Base-by-base conservation (phyloP, 1,139 yeast species). In the Yamadazyma sp. region DNA sequence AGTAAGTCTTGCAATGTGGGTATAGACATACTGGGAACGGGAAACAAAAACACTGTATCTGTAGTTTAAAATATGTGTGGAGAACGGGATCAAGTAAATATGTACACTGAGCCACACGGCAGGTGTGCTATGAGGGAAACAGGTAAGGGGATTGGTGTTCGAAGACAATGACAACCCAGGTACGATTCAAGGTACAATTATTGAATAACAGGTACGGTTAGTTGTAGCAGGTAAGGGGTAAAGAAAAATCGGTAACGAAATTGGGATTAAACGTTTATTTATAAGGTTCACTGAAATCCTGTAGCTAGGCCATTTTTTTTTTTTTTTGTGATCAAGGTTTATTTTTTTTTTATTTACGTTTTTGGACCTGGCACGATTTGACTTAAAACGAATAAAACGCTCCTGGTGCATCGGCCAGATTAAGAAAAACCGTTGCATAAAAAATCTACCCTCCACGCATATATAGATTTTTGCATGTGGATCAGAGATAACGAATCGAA, bases 1-100 rank as follows among this genome's bases (percentile, higher is more conserved):
- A 53, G 33, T 17, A 62, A 46, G 34, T 57, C 59, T 28, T 58
- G 61, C 27, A 62, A 51, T 20, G 54, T 41, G 11, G 66, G 64
- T 26, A 56, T 44, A 6, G 50, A 43, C 50, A 48, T 46, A 10
- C 10, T 23, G n/a, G n/a, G n/a, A n/a, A n/a, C n/a, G n/a, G n/a
- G n/a, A n/a, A n/a, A n/a, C n/a, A n/a, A n/a, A n/a, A n/a, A n/a
- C n/a, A n/a, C n/a, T n/a, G n/a, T n/a, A n/a, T n/a, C n/a, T 31
- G n/a, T n/a, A n/a, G n/a, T n/a, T n/a, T n/a, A n/a, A n/a, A n/a
- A n/a, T n/a, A 23, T 15, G 5, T 14, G 32, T 29, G 16, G 18
- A 29, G 17, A 29, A 14, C 32, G 18, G 11, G 11, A 17, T 29
- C 17, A 7, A 20, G 22, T 20, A 20, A 8, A 20, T 6, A 6